phyloP scores from a whole-genome alignment of 2,329 filamentous ascomycete genomes.

The Chlorencoelia australis region DNA sequence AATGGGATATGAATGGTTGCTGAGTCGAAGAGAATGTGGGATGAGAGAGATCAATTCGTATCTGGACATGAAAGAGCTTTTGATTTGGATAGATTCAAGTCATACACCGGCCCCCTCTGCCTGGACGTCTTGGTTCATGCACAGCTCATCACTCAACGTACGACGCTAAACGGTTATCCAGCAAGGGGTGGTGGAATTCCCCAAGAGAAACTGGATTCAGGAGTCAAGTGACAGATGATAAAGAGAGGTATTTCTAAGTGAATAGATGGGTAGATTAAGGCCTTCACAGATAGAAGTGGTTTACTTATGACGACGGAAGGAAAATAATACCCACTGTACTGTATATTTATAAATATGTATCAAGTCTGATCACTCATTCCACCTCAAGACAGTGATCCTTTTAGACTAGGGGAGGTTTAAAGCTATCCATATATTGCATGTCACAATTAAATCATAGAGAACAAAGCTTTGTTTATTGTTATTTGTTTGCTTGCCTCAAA shows the following conservation, averaged over 20 bases:
- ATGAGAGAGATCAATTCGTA: too few species aligned
- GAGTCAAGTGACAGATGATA: slow-evolving; percentile 36
- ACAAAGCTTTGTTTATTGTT: not conserved
- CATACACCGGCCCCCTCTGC: too few species aligned
- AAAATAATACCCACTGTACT: slow-evolving; percentile 25
- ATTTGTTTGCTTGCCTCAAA: not conserved
- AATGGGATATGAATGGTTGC: too few species aligned
- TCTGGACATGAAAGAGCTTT: too few species aligned
- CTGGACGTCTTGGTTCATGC: too few species aligned
- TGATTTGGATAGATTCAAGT: too few species aligned
- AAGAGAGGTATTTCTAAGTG: slow-evolving; percentile 53
- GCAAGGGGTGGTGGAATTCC: too few species aligned
- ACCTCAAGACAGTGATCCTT: slow-evolving; percentile 24
- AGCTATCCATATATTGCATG: not conserved
- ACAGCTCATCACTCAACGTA: too few species aligned
- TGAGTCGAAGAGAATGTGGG: too few species aligned
- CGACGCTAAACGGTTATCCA: too few species aligned
- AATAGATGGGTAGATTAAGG: slow-evolving; percentile 47
- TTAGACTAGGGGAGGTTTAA: slow-evolving; percentile 27
- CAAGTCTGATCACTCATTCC: too few species aligned
- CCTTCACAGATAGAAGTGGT: slow-evolving; percentile 49
- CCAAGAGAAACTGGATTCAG: slow-evolving; percentile 35
- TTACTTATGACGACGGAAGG: slow-evolving; percentile 33
- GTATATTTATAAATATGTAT: slow-evolving; percentile 33
- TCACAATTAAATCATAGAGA: not conserved